Base-by-base conservation (phyloP, 768 basidiomycete genomes). In the Lentinula guzmanii region DNA sequence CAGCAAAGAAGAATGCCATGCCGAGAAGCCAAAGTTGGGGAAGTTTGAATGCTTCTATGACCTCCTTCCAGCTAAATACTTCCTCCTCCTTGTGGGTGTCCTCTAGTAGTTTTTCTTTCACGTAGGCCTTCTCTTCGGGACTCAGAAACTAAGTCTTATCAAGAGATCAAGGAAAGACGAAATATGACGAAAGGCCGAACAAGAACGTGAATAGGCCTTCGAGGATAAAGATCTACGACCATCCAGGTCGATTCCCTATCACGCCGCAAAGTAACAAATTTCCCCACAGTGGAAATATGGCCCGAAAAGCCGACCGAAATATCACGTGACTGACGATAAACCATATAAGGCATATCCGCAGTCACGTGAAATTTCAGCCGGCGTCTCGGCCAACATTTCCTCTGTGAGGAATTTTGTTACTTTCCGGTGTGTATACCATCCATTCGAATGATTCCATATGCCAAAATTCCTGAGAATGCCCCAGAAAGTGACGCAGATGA, bases 391-490 rank as follows among this genome's bases (percentile, higher is more conserved):
- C 21, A 21, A 21, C 21, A 21, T 21, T 21, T 21, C 21, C 21
- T 21, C 21, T 21, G 21, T 21, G 21, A 21, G 21, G 21, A 21
- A 21, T 21, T 21, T 21, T 21, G 21, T 21, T 21, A 21, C 21
- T 21, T 21, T 21, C 21, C 21, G 21, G 21, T 21, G 21, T 21
- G 21, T 21, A 21, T 65, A 13, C 77, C 77, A 52, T 79, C 66
- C 74, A 82, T 77, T n/a, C 77, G 68, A 34, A 70, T 66, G 57
- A 82, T 78, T 4, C 71, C 77, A 31, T 73, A 60, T 4, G 80
- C 79, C 33, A 82, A 71, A 4, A 82, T 72, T 58, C 80, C 80
- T 9, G 76, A 76, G 62, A 78, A 77, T 1, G 76, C 74, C 15
- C 77, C 78, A 0, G 78, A 71, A 5, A 76, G 68, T 2, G 71